Percentiles rank a stretch among this genome's conserved stretches.
Conservation (phyloP, 306 rosid genomes). For the Cicer yamashitae region DNA sequence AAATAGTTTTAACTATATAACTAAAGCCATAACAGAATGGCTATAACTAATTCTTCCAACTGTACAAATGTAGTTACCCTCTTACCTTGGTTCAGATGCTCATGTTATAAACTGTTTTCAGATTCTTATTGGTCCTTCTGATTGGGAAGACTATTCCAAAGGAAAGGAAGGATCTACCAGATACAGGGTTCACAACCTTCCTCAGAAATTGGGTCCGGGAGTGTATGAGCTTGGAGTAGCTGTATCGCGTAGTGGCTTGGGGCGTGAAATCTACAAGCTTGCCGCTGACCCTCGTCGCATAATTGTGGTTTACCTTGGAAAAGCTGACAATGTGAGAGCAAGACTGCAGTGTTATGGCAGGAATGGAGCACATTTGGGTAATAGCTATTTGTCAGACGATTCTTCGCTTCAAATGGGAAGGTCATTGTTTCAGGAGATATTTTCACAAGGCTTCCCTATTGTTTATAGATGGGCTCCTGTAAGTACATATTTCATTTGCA, state of each 20-base stretch:
- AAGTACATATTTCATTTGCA: slow-evolving; percentile 45
- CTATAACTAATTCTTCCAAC: not conserved
- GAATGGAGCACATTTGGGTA: slow-evolving; percentile 76
- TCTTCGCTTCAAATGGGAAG: slow-evolving; percentile 51
- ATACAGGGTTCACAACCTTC: slow-evolving; percentile 81
- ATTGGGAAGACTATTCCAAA: slow-evolving; percentile 73
- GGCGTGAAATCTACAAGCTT: slow-evolving; percentile 63
- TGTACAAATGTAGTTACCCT: not conserved
- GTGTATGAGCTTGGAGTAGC: slow-evolving; percentile 82
- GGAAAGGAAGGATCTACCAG: slow-evolving; percentile 78
- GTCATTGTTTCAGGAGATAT: slow-evolving; percentile 67
- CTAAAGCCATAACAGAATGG: not conserved
- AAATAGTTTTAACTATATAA: not conserved
- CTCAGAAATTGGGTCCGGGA: slow-evolving; percentile 61
- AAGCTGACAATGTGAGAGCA: slow-evolving; percentile 77
- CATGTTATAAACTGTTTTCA: slow-evolving; percentile 37
- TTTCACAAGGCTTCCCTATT: slow-evolving; percentile 65
- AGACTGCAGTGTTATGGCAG: slow-evolving; percentile 81
- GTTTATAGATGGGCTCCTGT: slow-evolving; percentile 92
- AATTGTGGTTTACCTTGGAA: slow-evolving; percentile 73
- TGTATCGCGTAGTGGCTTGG: slow-evolving; percentile 45
- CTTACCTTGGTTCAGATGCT: slow-evolving; percentile 1
- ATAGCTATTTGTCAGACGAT: slow-evolving; percentile 7
- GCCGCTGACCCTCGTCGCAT: slow-evolving; percentile 46
- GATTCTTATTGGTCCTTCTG: slow-evolving; percentile 82